Base-by-base conservation (phyloP, 352 stramenopile genomes). In the Sclerospora graminicola region DNA sequence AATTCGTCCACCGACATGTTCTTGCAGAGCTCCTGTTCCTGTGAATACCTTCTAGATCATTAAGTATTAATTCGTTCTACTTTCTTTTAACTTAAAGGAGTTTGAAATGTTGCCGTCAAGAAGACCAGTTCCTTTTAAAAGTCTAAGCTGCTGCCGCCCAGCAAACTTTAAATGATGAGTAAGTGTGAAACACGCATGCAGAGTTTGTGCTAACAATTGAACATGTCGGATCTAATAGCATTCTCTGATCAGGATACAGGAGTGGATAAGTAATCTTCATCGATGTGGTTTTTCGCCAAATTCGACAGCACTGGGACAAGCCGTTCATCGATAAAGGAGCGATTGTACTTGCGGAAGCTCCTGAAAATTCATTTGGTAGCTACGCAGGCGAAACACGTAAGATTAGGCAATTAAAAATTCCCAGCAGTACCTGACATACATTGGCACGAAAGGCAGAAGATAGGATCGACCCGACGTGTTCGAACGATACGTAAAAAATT, bases 151-250 rank as follows among this genome's bases (percentile, higher is more conserved):
- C 60, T 98, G 72, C 23, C 96, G 80, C 10, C 93, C 96, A 35
- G 80, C 86, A 63, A 99, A 96, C 60, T 98, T 98, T 16, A 99
- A 63, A 51, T 99, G 96, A 58, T 97, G 87, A 43, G 98, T 94
- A 21, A 83, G 65, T 49, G 96, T 92, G 5, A 99, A 60, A 23
- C 74, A 19, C 81, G 77, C 96, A 99, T 99, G 60, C 96, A 99
- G 8, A 99, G 80, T 77, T 11, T 58, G 54, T 4, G 92, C 77
- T 19, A 98, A 69, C 57, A 48, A 48, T 97, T 81, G 29, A 99
- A 82, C 72, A 96, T 97, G 8, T 87, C 77, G 0, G 89, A 76
- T 23, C 78, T 96, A 33, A 98, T 74, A 28, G 57, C 62, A 47
- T 88, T 66, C 33, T 73, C 73, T 18, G 57, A 69, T 2, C 63